These are phyloP conservation scores for Trapa incisa DNA, from an alignment of 345 rosid genomes.

Conservation along the genomic window DNA sequence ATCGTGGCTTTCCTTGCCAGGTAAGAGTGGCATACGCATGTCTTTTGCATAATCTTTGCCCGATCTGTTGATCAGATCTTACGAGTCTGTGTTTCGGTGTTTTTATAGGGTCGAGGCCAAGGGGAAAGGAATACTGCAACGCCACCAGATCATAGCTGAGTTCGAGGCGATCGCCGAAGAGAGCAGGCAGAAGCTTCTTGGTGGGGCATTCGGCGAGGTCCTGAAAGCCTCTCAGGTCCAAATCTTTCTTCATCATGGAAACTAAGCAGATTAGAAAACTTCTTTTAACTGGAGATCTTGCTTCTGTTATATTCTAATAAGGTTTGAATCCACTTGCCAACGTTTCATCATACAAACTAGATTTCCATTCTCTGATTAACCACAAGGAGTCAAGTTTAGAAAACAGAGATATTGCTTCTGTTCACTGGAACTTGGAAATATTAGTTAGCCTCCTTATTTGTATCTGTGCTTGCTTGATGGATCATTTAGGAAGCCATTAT, in stretches of 20 bases:
- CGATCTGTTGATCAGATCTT: background rate
- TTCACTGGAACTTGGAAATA: background rate
- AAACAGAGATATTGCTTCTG: background rate
- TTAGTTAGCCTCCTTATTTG: background rate
- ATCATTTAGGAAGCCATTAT: constrained; percentile 70
- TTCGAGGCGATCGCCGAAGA: constrained; percentile 56
- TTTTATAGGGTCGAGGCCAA: constrained; percentile 49
- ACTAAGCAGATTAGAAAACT: no score
- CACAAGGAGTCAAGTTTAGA: no score
- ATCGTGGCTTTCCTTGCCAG: constrained; percentile 62
- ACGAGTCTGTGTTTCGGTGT: background rate
- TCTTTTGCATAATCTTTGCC: background rate
- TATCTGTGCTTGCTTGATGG: background rate
- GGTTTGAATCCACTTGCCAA: no score
- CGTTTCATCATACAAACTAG: no score
- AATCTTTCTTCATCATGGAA: no score
- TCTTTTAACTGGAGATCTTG: no score
- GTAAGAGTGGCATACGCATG: constrained; percentile 14
- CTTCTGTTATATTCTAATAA: no score
- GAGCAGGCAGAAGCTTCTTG: constrained; percentile 35
- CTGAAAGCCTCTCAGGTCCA: constrained; percentile 53
- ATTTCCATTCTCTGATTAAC: no score
- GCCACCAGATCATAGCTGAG: constrained; percentile 58
- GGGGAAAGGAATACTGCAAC: constrained; percentile 70
- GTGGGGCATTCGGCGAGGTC: constrained; percentile 53